Percentiles rank a stretch among this genome's conserved stretches.
Evolutionary conservation across 2,329 filamentous ascomycete genomes (phyloP).

Genomic region (Albifimbria verrucaria): DNA sequence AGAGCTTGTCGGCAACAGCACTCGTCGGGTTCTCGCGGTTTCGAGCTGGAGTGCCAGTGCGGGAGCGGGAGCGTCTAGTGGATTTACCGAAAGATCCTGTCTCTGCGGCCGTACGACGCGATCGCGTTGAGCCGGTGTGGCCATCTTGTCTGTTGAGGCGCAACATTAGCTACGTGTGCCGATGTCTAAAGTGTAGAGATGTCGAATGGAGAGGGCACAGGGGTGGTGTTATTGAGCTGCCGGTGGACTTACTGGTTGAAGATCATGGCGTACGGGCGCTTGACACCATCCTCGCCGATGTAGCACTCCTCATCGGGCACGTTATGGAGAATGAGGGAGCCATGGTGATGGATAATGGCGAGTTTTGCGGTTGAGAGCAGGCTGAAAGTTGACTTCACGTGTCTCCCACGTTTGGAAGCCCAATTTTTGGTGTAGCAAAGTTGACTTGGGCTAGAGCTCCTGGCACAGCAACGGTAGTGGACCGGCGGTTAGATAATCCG

Average conservation of each 20-base stretch:
- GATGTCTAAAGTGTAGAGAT: too few relatives aligned
- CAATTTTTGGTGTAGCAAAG: background rate
- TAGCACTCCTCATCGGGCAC: slow-evolving; percentile 67
- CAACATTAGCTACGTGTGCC: slow-evolving; percentile 7
- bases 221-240: background rate
- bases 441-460: background rate
- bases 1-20: slow-evolving; percentile 59
- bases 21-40: slow-evolving; percentile 59
- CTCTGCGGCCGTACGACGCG: slow-evolving; percentile 53
- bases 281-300: slow-evolving; percentile 61
- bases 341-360: slow-evolving; percentile 37
- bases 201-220: background rate
- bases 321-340: slow-evolving; percentile 66
- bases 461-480: background rate
- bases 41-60: slow-evolving; percentile 55
- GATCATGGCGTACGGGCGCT: slow-evolving; percentile 64
- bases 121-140: slow-evolving; percentile 43
- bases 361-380: background rate
- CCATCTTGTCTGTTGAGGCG: slow-evolving; percentile 45
- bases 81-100: slow-evolving; percentile 66
- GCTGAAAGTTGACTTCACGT: background rate
- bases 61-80: slow-evolving; percentile 59
- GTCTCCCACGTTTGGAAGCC: background rate
- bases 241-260: slow-evolving; percentile 53
- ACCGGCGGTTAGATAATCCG: background rate